Evolutionary conservation across 306 rosid genomes (phyloP).

Genomic region (Prunus armeniaca): DNA sequence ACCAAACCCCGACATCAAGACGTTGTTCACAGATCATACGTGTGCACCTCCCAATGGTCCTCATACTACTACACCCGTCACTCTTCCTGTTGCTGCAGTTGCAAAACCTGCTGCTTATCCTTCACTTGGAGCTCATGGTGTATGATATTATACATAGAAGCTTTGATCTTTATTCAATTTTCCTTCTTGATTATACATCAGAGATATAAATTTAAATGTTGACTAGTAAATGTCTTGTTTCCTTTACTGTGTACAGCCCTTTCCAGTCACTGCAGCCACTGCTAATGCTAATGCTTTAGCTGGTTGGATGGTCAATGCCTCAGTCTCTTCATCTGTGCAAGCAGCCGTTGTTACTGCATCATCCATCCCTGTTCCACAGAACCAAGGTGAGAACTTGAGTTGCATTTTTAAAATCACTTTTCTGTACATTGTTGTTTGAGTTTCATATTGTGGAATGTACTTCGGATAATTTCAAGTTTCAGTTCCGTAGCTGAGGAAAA

Average conservation of each 20-base stretch:
- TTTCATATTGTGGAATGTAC: neutral
- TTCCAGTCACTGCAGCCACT: constrained; percentile 61
- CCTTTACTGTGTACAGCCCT: constrained; percentile 50
- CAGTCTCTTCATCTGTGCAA: constrained; percentile 87
- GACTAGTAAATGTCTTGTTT: constrained; percentile 19
- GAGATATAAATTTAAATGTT: constrained; percentile 10
- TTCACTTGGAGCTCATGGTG: constrained; percentile 73
- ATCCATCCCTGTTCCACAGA: constrained; percentile 73
- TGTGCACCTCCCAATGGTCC: constrained; percentile 74
- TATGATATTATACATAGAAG: constrained; percentile 48
- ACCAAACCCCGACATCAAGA: constrained; percentile 75
- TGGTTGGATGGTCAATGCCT: constrained; percentile 92
- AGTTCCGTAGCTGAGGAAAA: neutral
- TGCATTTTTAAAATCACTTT: neutral
- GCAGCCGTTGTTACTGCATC: constrained; percentile 91
- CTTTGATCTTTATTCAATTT: constrained; percentile 10
- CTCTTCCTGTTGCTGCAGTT: constrained; percentile 70
- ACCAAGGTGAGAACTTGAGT: constrained; percentile 61
- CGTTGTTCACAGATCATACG: constrained; percentile 75
- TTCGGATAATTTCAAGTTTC: neutral
- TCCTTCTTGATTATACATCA: neutral
- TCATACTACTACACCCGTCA: constrained; percentile 65
- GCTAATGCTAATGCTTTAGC: constrained; percentile 83
- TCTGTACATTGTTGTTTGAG: neutral
- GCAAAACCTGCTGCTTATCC: constrained; percentile 76